Base-by-base conservation (phyloP, 495 filamentous ascomycete genomes). In the Lindgomyces ingoldianus region DNA sequence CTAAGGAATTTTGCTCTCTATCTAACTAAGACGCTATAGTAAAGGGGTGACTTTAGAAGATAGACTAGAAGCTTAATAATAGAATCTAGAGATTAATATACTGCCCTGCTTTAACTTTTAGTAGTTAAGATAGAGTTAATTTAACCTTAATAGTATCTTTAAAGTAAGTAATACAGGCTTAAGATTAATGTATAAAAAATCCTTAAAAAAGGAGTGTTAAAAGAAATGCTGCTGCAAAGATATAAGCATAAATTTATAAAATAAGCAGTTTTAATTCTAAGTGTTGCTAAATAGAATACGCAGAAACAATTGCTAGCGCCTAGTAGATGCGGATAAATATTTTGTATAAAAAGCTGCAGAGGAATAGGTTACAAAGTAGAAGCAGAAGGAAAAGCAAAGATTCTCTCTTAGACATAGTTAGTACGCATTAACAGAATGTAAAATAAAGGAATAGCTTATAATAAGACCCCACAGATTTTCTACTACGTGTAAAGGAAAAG, bases 211-310 rank as follows among this genome's bases (percentile, higher is more conserved):
- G 53, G n/a, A 57, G 30, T 57, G 19, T 57, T 57, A 44, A 57
- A 57, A 57, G 33, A 57, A 57, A 57, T 45, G 21, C 21, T 29
- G 18, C 33, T 57, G n/a, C n/a, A 57, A 57, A 57, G 29, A 57
- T 57, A 57, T 57, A 57, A 57, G 33, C 21, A 57, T 57, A 57
- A 44, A 57, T 57, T 57, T 29, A 42, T 57, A 44, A 33, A 57
- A 57, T 24, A 57, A 57, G 33, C 21, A 44, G 53, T 57, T 45
- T 57, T 25, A 57, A 57, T 57, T 57, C 53, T 25, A 57, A 57
- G 36, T 57, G 33, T 57, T 24, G 19, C 53, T 44, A 57, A 57
- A 57, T 57, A 57, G 53, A 57, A 45, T 57, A 57, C 39, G 25
- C 39, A 44, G 53, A 57, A 57, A 57, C 18, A 57, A 57, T 44